Conservation (phyloP, 495 filamentous ascomycete genomes). For the Jackrogersella minutella region DNA sequence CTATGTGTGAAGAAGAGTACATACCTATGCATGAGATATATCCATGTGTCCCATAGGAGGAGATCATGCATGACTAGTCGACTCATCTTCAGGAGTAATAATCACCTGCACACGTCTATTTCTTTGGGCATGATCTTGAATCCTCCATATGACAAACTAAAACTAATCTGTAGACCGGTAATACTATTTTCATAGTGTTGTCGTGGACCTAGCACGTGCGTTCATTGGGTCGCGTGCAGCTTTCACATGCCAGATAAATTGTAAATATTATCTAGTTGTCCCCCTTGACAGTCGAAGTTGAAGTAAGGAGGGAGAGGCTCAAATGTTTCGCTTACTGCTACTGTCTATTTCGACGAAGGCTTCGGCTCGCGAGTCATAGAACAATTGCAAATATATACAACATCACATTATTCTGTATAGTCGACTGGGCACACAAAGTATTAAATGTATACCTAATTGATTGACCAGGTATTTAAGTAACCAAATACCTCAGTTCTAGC, state of each 20-base stretch:
- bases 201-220: constrained; percentile 24
- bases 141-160: constrained; percentile 39
- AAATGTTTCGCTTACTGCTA: too few relatives aligned
- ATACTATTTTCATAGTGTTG: constrained; percentile 16
- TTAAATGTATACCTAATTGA: too few relatives aligned
- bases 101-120: constrained; percentile 9
- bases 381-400: too few relatives aligned
- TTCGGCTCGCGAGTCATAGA: too few relatives aligned
- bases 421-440: too few relatives aligned
- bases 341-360: too few relatives aligned
- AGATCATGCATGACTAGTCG: constrained; percentile 8
- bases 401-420: too few relatives aligned
- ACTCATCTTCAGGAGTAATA: constrained; percentile 2
- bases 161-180: constrained; percentile 7
- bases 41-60: neutral
- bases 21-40: neutral
- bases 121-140: neutral
- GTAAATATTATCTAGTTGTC: too few relatives aligned
- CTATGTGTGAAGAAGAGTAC: neutral
- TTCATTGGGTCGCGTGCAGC: constrained; percentile 20
- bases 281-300: too few relatives aligned
- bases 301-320: too few relatives aligned
- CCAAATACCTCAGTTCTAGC: too few relatives aligned
- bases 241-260: constrained; percentile 21
- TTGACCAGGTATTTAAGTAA: too few relatives aligned